Conservation (phyloP, 495 filamentous ascomycete genomes). For the Podospora australis region DNA sequence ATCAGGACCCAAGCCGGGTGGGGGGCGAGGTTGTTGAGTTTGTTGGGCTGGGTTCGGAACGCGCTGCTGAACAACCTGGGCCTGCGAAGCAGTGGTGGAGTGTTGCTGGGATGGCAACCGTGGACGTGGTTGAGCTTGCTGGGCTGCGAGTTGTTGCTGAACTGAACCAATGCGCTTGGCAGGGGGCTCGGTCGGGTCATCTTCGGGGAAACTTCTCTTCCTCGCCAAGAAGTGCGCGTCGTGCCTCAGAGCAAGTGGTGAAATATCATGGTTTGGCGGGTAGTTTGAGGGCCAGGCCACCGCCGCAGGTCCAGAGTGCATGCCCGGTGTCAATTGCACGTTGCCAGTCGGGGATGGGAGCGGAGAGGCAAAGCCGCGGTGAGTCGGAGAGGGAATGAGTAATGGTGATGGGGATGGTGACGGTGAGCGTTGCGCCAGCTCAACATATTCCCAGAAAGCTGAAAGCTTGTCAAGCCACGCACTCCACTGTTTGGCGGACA, state of each 20-base stretch:
- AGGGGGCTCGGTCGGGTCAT: conserved; percentile 55
- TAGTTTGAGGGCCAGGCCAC: conserved; percentile 33
- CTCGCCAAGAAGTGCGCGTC: conserved; percentile 38
- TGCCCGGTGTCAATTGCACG: conserved; percentile 27
- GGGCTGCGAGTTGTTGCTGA: too few species aligned
- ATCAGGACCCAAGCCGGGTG: conserved; percentile 5
- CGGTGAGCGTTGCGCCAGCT: conserved; percentile 37
- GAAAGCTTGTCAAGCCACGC: conserved; percentile 76
- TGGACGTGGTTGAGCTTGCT: conserved; percentile 9
- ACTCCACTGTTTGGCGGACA: conserved; percentile 76
- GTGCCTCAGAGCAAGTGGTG: conserved; percentile 48
- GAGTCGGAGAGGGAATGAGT: conserved; percentile 31
- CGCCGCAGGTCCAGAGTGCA: conserved; percentile 15
- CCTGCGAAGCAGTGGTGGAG: conserved; percentile 29
- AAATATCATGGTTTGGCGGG: conserved; percentile 35
- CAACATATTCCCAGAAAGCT: conserved; percentile 74
- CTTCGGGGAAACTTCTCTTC: conserved; percentile 68
- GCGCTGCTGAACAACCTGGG: conserved; percentile 31
- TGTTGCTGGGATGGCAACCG: conserved; percentile 16
- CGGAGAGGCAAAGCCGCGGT: conserved; percentile 33
- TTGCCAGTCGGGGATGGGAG: conserved; percentile 38
- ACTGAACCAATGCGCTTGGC: conserved; percentile 53
- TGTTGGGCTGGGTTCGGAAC: conserved; percentile 23
- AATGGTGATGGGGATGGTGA: conserved; percentile 33
- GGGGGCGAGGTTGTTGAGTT: conserved; percentile 5